These are phyloP conservation scores for Fusarium haematococcum DNA, from an alignment of 2,329 filamentous ascomycete genomes.

Conservation along the genomic window DNA sequence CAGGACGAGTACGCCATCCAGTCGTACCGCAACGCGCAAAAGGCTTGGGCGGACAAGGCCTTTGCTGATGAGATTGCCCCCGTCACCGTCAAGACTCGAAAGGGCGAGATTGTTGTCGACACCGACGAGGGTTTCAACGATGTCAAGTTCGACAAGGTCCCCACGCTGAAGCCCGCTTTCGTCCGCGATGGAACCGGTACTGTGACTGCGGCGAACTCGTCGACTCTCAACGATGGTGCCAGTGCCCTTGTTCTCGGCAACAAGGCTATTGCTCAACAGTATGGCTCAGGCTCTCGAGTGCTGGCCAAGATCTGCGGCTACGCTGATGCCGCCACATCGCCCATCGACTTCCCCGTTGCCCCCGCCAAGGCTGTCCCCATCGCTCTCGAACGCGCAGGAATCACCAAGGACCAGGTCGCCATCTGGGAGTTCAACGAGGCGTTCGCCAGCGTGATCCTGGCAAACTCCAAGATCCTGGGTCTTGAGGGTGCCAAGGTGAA, in stretches of 20 bases:
- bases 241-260: slow-evolving; percentile 88
- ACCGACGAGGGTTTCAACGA: slow-evolving; percentile 92
- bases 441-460: slow-evolving; percentile 94
- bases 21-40: slow-evolving; percentile 90
- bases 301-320: slow-evolving; percentile 88
- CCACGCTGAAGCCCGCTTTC: slow-evolving; percentile 91
- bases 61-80: slow-evolving; percentile 93
- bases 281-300: slow-evolving; percentile 81
- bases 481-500: slow-evolving; percentile 86
- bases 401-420: slow-evolving; percentile 90
- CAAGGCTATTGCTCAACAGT: slow-evolving; percentile 83
- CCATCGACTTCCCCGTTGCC: slow-evolving; percentile 94
- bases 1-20: slow-evolving; percentile 93
- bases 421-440: slow-evolving; percentile 99
- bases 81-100: slow-evolving; percentile 85
- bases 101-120: slow-evolving; percentile 82
- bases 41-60: slow-evolving; percentile 83
- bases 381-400: slow-evolving; percentile 87
- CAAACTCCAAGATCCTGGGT: slow-evolving; percentile 91
- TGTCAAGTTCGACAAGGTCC: slow-evolving; percentile 86
- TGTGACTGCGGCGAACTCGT: slow-evolving; percentile 94
- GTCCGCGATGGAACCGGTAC: slow-evolving; percentile 86
- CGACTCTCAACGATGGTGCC: slow-evolving; percentile 93
- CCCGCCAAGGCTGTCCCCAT: slow-evolving; percentile 93
- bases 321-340: slow-evolving; percentile 89